Percentiles rank a stretch among this genome's conserved stretches.
Conservation (phyloP, 2,329 filamentous ascomycete genomes). For the Stromatinia cepivora region DNA sequence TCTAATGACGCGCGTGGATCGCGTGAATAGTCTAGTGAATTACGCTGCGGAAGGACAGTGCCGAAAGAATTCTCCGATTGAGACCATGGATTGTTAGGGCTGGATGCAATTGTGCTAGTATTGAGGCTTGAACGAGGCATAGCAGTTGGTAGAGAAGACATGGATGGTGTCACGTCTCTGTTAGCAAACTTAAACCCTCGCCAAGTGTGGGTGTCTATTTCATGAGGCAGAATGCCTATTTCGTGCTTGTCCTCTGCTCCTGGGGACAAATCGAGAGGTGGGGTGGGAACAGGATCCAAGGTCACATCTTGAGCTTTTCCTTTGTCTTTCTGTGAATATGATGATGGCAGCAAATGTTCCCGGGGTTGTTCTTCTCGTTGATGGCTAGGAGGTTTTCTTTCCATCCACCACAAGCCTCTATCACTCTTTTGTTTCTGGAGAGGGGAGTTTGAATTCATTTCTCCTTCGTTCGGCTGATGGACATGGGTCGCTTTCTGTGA, state of each 20-base stretch:
- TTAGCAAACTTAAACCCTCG: slow-evolving; percentile 8
- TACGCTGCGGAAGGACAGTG: slow-evolving; percentile 6
- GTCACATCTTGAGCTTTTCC: neutral
- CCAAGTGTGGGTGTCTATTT: slow-evolving; percentile 15
- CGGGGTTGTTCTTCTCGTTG: slow-evolving; percentile 5
- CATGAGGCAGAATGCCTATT: slow-evolving; percentile 7
- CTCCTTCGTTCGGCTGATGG: neutral
- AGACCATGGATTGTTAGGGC: slow-evolving; percentile 15
- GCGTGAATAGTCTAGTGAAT: neutral
- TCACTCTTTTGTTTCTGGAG: slow-evolving; percentile 20
- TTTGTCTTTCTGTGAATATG: slow-evolving; percentile 11
- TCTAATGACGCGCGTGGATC: slow-evolving; percentile 1
- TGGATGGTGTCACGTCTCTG: slow-evolving; percentile 19
- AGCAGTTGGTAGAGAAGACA: slow-evolving; percentile 21
- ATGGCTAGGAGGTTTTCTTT: slow-evolving; percentile 12
- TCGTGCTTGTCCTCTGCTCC: neutral
- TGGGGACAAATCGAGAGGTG: slow-evolving; percentile 13
- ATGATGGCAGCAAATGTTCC: slow-evolving; percentile 8
- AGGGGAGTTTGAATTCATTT: neutral
- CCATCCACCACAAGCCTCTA: slow-evolving; percentile 23
- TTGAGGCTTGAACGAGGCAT: slow-evolving; percentile 23
- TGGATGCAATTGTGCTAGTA: slow-evolving; percentile 15
- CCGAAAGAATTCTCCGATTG: slow-evolving; percentile 13
- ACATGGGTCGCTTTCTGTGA: neutral
- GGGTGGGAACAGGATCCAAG: neutral